Percentiles rank a stretch among this genome's conserved stretches.
Evolutionary conservation across 1,284 basidiomycete genomes (phyloP).

Genomic region (Fistulinella staudtii): DNA sequence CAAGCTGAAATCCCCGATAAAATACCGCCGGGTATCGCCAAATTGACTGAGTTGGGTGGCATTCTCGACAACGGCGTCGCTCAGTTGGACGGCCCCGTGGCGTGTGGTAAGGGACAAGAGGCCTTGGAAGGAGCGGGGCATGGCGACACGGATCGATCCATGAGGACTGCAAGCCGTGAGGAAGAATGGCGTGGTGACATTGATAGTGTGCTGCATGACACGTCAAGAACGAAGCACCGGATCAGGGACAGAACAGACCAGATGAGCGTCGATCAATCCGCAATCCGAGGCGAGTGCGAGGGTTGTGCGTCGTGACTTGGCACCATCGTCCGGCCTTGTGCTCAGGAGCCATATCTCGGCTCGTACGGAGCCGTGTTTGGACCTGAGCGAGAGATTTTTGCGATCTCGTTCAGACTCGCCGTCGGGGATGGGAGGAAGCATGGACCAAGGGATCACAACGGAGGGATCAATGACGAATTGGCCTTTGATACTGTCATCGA

Average conservation of each 20-base stretch:
- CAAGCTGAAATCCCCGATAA: slow-evolving; percentile 13
- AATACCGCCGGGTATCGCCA: slow-evolving; percentile 9
- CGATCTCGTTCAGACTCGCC: slow-evolving; percentile 33
- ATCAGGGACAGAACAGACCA: too few relatives aligned
- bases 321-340: neutral
- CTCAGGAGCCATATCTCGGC: slow-evolving; percentile 31
- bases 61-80: slow-evolving; percentile 9
- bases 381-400: slow-evolving; percentile 33
- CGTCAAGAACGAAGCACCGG: too few relatives aligned
- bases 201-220: slow-evolving; percentile 11
- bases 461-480: slow-evolving; percentile 36
- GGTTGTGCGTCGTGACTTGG: slow-evolving; percentile 10
- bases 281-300: slow-evolving; percentile 14
- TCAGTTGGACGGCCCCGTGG: slow-evolving; percentile 14
- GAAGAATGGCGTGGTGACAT: slow-evolving; percentile 10
- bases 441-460: slow-evolving; percentile 32
- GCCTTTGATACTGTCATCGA: slow-evolving; percentile 20
- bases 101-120: slow-evolving; percentile 17
- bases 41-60: slow-evolving; percentile 19
- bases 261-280: slow-evolving; percentile 2
- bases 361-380: slow-evolving; percentile 29
- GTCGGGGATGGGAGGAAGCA: slow-evolving; percentile 30
- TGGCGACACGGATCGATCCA: slow-evolving; percentile 13
- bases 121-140: slow-evolving; percentile 25
- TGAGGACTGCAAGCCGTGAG: slow-evolving; percentile 8